Base-by-base conservation (phyloP, 441 rosid species). In the Macaranga tanarius region DNA sequence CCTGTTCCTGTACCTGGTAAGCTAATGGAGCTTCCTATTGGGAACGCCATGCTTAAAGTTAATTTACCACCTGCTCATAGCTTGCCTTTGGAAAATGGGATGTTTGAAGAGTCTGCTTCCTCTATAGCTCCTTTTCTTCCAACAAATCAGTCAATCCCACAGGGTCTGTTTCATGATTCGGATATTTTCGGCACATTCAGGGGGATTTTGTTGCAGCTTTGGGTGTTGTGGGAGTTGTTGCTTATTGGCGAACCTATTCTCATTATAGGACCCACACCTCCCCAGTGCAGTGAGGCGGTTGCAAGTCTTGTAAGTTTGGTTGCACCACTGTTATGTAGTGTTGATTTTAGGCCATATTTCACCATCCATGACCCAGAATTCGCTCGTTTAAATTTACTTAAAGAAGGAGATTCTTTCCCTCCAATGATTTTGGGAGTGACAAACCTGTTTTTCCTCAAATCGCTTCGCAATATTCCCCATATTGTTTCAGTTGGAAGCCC, bases 321-420 rank as follows among this genome's bases (percentile, higher is more conserved):
- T 84, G 94, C 98, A 25, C 99, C 98, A 2, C 75, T 95, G 25
- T 86, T 84, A 63, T 95, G 89, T 62, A 93, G 94, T 72, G 84
- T 93, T 70, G 99, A 95, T 80, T 95, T 95, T 85, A 90, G 99
- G 88, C 98, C 98, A 10, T 95, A 93, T 81, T 95, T 95, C 77
- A 93, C 98, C 74, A 95, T 95, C 73, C 99, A 93, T 75, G 96
- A 93, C 80, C 97, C 98, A 1, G 92, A 87, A 17, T 95, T 95
- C 65, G 88, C 89, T 50, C 77, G 74, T 22, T 69, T 95, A 57
- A 93, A 93, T 80, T 83, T 91, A 10, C 89, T 95, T 68, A 83
- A 79, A 68, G 94, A 83, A 59, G 97, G 94, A 70, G 89, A 85
- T 40, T 68, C 86, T 48, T 95, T 91, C 80, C 99, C 99, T 54